Percentiles rank a stretch among this genome's conserved stretches.
phyloP scores from a whole-genome alignment of 2,329 filamentous ascomycete species.

The Fusarium circinatum region DNA sequence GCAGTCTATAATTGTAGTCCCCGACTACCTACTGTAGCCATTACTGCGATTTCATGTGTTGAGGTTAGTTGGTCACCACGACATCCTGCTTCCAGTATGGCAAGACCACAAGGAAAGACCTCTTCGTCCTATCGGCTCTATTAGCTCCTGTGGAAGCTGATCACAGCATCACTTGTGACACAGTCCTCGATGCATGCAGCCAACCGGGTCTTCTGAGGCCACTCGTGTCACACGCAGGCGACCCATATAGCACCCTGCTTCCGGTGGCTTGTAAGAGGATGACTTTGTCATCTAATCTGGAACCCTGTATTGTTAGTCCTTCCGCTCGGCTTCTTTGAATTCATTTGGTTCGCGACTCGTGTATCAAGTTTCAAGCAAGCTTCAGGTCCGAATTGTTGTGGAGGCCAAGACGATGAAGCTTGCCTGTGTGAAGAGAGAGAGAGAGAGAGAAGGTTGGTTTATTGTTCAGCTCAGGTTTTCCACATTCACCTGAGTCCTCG shows the following conservation, averaged over 20 bases:
- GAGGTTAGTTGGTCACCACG: neutral
- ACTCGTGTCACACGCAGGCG: neutral
- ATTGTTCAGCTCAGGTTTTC: neutral
- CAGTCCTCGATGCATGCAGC: conserved; percentile 7
- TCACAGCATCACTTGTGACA: neutral
- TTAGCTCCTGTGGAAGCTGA: neutral
- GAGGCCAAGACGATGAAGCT: neutral
- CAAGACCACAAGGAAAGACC: neutral
- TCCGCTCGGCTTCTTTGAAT: neutral
- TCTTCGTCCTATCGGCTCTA: neutral
- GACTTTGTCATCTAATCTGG: neutral
- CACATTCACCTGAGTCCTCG: neutral
- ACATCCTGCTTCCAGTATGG: neutral
- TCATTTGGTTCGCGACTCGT: neutral
- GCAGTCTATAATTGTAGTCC: neutral
- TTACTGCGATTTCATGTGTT: neutral
- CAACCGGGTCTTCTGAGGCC: conserved; percentile 5
- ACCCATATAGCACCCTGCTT: conserved; percentile 16
- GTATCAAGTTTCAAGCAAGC: neutral
- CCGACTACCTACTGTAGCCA: neutral
- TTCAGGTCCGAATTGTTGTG: neutral
- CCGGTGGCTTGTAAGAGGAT: conserved; percentile 3
- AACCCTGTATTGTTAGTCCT: neutral
- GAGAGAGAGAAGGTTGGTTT: neutral
- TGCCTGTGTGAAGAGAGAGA: neutral